A percentile compares a stretch with the other conserved stretches of the same genome.
phyloP scores from a whole-genome alignment of 352 stramenopile genomes.

The Plasmopara viticola region DNA sequence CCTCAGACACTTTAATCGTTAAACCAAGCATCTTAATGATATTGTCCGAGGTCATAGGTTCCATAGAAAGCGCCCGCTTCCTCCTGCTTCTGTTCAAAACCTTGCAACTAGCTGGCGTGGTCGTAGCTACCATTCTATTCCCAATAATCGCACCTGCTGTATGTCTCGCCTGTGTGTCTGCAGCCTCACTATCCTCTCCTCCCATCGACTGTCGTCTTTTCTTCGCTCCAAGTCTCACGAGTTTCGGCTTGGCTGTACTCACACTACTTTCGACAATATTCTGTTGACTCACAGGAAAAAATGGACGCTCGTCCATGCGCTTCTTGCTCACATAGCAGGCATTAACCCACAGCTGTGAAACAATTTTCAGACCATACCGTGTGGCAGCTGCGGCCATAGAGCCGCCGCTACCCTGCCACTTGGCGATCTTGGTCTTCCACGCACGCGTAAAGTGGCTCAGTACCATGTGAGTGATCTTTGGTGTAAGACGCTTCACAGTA shows the following conservation, averaged over 20 bases:
- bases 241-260: conserved; percentile 8
- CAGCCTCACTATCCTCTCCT: conserved; percentile 1
- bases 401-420: conserved; percentile 44
- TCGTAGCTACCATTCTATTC: background rate
- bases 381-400: conserved; percentile 23
- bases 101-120: conserved; percentile 19
- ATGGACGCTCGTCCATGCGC: conserved; percentile 58
- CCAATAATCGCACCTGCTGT: background rate
- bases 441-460: conserved; percentile 53
- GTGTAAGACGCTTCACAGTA: conserved; percentile 60
- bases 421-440: conserved; percentile 70
- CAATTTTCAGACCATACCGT: conserved; percentile 51
- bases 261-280: conserved; percentile 1
- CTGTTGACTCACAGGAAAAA: conserved; percentile 65
- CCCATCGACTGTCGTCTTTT: conserved; percentile 25
- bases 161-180: background rate
- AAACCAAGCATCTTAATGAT: conserved; percentile 49
- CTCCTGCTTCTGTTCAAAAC: conserved; percentile 10
- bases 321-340: conserved; percentile 69
- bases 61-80: conserved; percentile 63
- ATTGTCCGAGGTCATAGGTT: conserved; percentile 54
- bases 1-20: conserved; percentile 6
- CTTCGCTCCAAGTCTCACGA: background rate
- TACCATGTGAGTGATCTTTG: conserved; percentile 72
- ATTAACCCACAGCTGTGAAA: conserved; percentile 83